phyloP scores from a whole-genome alignment of 345 rosid genomes.

The Cardamine occulta region DNA sequence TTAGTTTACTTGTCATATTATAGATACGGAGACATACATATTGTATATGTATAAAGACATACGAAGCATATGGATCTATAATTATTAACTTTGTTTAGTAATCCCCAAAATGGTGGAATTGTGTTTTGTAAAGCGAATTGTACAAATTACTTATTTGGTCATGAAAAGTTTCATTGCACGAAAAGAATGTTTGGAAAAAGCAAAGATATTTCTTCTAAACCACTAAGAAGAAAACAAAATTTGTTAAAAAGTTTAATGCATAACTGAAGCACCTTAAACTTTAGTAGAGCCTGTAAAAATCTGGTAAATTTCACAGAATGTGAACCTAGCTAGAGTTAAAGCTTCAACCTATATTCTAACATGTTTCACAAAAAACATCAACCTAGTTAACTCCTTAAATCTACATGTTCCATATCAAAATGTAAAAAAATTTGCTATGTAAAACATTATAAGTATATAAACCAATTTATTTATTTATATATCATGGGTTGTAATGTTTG shows the following conservation, averaged over 20 bases:
- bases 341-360: not conserved
- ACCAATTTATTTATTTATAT: not conserved
- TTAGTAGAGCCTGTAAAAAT: too few species aligned
- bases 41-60: too few species aligned
- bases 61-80: too few species aligned
- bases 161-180: not conserved
- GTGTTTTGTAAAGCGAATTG: not conserved
- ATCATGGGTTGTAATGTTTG: not conserved
- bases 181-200: not conserved
- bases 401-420: not conserved
- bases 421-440: not conserved
- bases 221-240: not conserved
- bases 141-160: not conserved
- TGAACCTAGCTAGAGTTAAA: not conserved
- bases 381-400: not conserved
- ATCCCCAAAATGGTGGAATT: not conserved
- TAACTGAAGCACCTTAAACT: not conserved
- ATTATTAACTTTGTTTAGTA: not conserved
- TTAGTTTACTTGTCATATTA: not conserved
- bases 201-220: constrained; percentile 2
- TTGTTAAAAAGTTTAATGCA: not conserved
- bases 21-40: too few species aligned
- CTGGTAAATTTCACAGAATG: not conserved
- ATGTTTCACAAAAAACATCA: not conserved
- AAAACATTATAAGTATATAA: not conserved